Percentiles rank a stretch among this genome's conserved stretches.
Evolutionary conservation across 2,329 filamentous ascomycete species (phyloP).

Genomic region (Aspergillus luchuensis): DNA sequence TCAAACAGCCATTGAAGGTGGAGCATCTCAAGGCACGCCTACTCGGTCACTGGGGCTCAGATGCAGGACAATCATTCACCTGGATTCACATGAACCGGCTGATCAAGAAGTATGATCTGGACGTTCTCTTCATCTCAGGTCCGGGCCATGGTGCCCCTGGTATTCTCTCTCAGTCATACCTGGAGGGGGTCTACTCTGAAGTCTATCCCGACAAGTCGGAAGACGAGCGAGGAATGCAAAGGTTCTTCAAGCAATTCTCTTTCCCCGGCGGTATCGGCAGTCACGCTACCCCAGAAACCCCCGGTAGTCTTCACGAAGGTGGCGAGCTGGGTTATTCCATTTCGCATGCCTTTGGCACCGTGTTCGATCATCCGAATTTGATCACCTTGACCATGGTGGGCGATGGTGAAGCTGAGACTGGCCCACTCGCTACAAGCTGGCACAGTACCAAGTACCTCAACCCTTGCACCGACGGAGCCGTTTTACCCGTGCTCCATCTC

Average conservation of each 20-base stretch:
- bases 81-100: conserved; percentile 81
- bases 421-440: conserved; percentile 76
- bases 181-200: conserved; percentile 76
- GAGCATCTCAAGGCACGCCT: conserved; percentile 74
- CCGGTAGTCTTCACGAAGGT: conserved; percentile 75
- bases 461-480: conserved; percentile 74
- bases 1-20: conserved; percentile 67
- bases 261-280: conserved; percentile 78
- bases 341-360: conserved; percentile 75
- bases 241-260: conserved; percentile 81
- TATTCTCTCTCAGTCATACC: conserved; percentile 72
- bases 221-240: conserved; percentile 67
- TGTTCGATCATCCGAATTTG: conserved; percentile 73
- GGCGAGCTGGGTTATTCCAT: conserved; percentile 81
- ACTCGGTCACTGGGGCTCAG: conserved; percentile 77
- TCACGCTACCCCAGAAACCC: conserved; percentile 77
- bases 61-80: conserved; percentile 78
- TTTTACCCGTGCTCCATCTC: conserved; percentile 74
- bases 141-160: conserved; percentile 78
- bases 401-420: conserved; percentile 80
- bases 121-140: conserved; percentile 73
- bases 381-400: conserved; percentile 78
- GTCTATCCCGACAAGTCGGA: conserved; percentile 74
- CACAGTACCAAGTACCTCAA: conserved; percentile 83
- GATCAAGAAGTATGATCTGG: conserved; percentile 76